These are phyloP conservation scores for Pinus albicaulis DNA, from an alignment of 75 land plant genomes.

Conservation along the genomic window DNA sequence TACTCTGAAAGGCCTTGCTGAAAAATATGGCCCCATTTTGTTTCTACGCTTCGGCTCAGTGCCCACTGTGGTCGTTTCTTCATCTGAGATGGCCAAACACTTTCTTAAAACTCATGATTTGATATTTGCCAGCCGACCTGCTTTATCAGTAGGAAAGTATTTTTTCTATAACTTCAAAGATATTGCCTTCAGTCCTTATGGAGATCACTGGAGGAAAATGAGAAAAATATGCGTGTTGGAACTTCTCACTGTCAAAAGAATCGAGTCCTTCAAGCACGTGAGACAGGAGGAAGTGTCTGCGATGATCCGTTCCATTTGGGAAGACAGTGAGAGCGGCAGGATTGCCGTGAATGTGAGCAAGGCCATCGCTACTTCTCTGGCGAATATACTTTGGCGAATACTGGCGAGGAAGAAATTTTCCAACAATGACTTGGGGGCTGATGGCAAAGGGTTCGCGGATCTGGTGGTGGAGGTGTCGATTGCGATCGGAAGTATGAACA, in stretches of 20 bases:
- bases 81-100: conserved; percentile 9
- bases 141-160: background rate
- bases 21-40: conserved; percentile 12
- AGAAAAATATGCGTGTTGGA: conserved; percentile 26
- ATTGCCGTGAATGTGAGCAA: background rate
- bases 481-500: background rate
- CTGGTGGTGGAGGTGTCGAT: conserved; percentile 9
- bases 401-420: conserved; percentile 7
- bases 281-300: background rate
- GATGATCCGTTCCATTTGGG: background rate
- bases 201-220: conserved; percentile 16
- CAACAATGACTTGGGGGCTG: conserved; percentile 7
- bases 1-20: background rate
- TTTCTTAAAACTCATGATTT: conserved; percentile 17
- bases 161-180: conserved; percentile 12
- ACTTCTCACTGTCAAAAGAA: conserved; percentile 22
- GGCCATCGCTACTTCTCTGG: background rate
- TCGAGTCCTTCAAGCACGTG: conserved; percentile 6
- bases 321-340: background rate
- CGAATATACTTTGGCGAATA: background rate
- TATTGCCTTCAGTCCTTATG: conserved; percentile 14
- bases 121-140: conserved; percentile 13
- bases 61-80: conserved; percentile 8
- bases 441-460: background rate
- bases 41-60: conserved; percentile 10